Evolutionary conservation across 768 basidiomycete genomes (phyloP).

Genomic region (Multifurca ochricompacta): DNA sequence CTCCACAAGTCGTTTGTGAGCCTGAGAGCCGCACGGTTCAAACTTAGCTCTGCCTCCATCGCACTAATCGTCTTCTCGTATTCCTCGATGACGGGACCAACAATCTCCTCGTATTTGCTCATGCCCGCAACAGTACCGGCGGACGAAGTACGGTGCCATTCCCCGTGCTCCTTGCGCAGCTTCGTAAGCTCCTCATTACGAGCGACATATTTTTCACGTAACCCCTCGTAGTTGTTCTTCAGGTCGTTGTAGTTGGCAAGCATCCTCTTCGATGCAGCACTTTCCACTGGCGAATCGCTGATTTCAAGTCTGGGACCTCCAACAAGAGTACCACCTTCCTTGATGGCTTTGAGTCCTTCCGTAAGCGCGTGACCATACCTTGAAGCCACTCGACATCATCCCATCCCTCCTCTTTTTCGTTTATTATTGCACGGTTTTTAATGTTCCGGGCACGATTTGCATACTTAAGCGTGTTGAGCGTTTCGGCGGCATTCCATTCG

Average conservation of each 20-base stretch:
- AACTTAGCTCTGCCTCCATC: constrained; percentile 86
- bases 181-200: constrained; percentile 84
- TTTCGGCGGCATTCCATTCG: constrained; percentile 93
- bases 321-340: constrained; percentile 46
- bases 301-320: constrained; percentile 17
- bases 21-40: constrained; percentile 79
- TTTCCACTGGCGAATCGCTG: constrained; percentile 1
- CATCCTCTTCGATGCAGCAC: constrained; percentile 63
- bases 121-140: constrained; percentile 58
- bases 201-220: constrained; percentile 78
- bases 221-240: constrained; percentile 77
- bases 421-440: constrained; percentile 87
- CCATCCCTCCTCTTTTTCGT: constrained; percentile 97
- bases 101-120: constrained; percentile 79
- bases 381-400: constrained; percentile 97
- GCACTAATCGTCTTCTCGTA: constrained; percentile 96
- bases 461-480: constrained; percentile 92
- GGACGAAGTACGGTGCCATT: constrained; percentile 52
- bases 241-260: constrained; percentile 76
- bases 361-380: constrained; percentile 70
- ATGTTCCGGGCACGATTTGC: constrained; percentile 96
- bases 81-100: constrained; percentile 96
- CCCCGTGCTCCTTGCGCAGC: constrained; percentile 69
- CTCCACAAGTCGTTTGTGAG: constrained; percentile 90
- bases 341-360: constrained; percentile 82